A percentile compares a stretch with the other conserved stretches of the same genome.
These are phyloP conservation scores for Coemansia asiatica DNA, from an alignment of 192 early-diverging fungal species.

Conservation along the genomic window DNA sequence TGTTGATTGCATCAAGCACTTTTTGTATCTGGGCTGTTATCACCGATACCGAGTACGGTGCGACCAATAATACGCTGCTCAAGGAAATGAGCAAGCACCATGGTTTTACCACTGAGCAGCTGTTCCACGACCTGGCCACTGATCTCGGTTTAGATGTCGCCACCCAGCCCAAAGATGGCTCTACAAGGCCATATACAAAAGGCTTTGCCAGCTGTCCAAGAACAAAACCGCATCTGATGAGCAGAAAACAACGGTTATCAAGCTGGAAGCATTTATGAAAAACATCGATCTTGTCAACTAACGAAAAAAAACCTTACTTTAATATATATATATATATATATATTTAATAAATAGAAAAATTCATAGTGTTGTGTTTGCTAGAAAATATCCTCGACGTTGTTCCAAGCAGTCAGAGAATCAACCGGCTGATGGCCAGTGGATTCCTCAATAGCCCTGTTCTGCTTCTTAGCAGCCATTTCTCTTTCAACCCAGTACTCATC, in stretches of 20 bases:
- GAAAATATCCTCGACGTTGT: conserved; percentile 46
- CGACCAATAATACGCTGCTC: conserved; percentile 4
- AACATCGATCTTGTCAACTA: background rate
- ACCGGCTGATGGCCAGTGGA: background rate
- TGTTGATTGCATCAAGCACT: background rate
- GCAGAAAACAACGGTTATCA: background rate
- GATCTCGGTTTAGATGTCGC: background rate
- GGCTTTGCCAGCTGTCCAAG: background rate
- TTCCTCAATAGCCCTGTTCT: background rate
- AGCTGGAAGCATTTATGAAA: background rate
- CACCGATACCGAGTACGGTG: background rate
- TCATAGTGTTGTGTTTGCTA: no score
- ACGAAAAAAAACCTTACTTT: background rate
- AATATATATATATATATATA: background rate
- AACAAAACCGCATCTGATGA: background rate
- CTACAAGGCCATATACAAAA: conserved; percentile 1
- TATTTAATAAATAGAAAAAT: conserved; percentile 3
- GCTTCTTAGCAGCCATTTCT: conserved; percentile 45
- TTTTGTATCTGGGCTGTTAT: background rate
- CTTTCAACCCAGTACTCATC: conserved; percentile 72
- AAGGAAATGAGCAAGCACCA: conserved; percentile 13
- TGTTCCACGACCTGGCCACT: conserved; percentile 8
- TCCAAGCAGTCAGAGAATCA: conserved; percentile 18
- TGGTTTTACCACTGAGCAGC: background rate
- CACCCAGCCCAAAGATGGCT: background rate